Conservation (phyloP, 257 asterid genomes). For the Ilex aquifolium region DNA sequence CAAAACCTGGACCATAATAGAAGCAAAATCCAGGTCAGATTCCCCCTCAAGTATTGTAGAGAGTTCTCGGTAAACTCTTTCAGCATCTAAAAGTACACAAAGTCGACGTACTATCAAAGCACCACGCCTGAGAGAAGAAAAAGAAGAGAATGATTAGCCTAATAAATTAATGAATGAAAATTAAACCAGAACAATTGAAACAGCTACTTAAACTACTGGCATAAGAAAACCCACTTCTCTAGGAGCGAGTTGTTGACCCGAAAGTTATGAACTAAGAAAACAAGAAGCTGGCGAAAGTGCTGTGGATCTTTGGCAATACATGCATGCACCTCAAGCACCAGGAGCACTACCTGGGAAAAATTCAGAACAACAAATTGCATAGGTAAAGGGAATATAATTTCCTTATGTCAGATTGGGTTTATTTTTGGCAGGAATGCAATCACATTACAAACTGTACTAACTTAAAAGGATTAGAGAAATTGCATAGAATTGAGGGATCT, state of each 20-base stretch:
- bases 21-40: conserved; percentile 86
- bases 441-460: background rate
- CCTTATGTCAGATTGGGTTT: background rate
- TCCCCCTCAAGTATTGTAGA: conserved; percentile 84
- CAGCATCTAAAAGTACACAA: conserved; percentile 90
- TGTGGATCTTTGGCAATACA: conserved; percentile 84
- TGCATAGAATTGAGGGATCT: background rate
- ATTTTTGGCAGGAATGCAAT: background rate
- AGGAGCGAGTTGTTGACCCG: conserved; percentile 76
- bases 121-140: conserved; percentile 71
- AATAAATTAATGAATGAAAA: background rate
- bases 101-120: conserved; percentile 85
- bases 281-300: conserved; percentile 77
- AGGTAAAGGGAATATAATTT: background rate
- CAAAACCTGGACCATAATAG: conserved; percentile 86
- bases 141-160: background rate
- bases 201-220: background rate
- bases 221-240: conserved; percentile 59
- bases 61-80: conserved; percentile 81
- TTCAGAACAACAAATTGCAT: background rate
- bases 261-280: conserved; percentile 67
- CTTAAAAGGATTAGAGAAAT: background rate
- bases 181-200: background rate
- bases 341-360: conserved; percentile 76
- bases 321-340: conserved; percentile 98